phyloP scores from a whole-genome alignment of 1,139 yeast genomes.

The Magnusiomyces suaveolens region DNA sequence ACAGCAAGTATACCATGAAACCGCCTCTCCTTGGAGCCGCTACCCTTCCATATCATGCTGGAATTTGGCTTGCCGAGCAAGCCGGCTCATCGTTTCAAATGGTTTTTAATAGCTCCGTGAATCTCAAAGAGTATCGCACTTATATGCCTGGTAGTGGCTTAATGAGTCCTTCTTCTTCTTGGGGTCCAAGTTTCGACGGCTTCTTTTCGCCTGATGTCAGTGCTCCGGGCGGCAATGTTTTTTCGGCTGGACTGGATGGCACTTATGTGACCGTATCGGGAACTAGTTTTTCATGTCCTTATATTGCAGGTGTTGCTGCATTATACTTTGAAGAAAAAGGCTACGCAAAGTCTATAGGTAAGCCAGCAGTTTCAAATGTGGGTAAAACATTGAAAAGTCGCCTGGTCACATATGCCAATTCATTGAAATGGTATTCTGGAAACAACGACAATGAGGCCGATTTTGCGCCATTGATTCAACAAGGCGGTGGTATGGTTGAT shows the following conservation, averaged over 20 bases:
- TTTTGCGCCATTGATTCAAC: slow-evolving; percentile 19
- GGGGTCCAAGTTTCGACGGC: slow-evolving; percentile 22
- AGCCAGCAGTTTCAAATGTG: slow-evolving; percentile 7
- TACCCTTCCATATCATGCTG: neutral
- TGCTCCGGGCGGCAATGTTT: slow-evolving; percentile 19
- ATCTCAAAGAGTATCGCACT: slow-evolving; percentile 1
- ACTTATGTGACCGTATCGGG: slow-evolving; percentile 9
- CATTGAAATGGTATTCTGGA: slow-evolving; percentile 13
- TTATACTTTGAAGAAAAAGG: slow-evolving; percentile 15
- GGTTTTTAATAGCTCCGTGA: slow-evolving; percentile 1
- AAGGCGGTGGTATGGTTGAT: slow-evolving; percentile 28
- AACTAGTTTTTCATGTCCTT: slow-evolving; percentile 18
- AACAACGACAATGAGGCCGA: slow-evolving; percentile 2
- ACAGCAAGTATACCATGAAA: neutral
- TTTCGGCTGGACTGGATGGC: slow-evolving; percentile 6
- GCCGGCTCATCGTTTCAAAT: slow-evolving; percentile 2
- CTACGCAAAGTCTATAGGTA: slow-evolving; percentile 9
- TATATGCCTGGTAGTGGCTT: slow-evolving; percentile 6
- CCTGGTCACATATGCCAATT: slow-evolving; percentile 14
- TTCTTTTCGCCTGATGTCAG: slow-evolving; percentile 19
- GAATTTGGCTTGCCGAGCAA: slow-evolving; percentile 2
- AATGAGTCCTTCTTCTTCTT: slow-evolving; percentile 13
- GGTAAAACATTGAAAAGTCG: slow-evolving; percentile 6
- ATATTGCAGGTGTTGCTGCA: slow-evolving; percentile 21
- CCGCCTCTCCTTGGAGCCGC: slow-evolving; percentile 4